These are phyloP conservation scores for Parietaria judaica DNA, from an alignment of 306 rosid species.

Conservation along the genomic window DNA sequence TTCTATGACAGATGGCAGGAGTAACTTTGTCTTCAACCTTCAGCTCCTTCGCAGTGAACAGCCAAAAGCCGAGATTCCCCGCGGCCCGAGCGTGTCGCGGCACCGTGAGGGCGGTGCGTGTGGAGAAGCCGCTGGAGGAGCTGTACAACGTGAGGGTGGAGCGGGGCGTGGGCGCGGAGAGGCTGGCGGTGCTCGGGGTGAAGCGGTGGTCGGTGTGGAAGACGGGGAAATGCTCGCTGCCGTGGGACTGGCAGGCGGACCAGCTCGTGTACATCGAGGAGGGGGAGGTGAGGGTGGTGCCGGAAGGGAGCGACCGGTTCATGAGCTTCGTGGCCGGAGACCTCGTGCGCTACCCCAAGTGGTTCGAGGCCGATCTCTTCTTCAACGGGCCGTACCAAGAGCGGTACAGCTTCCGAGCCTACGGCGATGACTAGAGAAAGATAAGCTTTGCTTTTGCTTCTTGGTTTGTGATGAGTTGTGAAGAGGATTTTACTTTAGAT, in stretches of 20 bases:
- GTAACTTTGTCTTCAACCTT: constrained; percentile 31
- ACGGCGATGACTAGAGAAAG: constrained; percentile 48
- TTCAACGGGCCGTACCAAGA: constrained; percentile 85
- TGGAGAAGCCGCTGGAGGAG: constrained; percentile 75
- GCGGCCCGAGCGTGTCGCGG: constrained; percentile 12
- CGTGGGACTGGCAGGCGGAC: constrained; percentile 97
- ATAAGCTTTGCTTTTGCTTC: no score
- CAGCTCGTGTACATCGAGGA: constrained; percentile 85
- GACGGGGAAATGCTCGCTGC: constrained; percentile 62
- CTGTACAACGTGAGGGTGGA: constrained; percentile 70
- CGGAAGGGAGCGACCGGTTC: constrained; percentile 70
- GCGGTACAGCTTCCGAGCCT: constrained; percentile 72
- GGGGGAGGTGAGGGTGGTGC: constrained; percentile 87
- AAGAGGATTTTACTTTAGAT: neutral
- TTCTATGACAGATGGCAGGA: constrained; percentile 37
- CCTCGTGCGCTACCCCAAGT: constrained; percentile 70
- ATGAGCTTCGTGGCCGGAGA: constrained; percentile 84
- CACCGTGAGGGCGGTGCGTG: constrained; percentile 41
- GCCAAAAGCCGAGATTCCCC: constrained; percentile 11
- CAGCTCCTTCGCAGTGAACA: constrained; percentile 30
- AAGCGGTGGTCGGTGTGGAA: constrained; percentile 88
- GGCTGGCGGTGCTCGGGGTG: constrained; percentile 61
- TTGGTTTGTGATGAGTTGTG: no score
- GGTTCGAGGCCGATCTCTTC: constrained; percentile 89
- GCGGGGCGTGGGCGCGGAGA: constrained; percentile 43